Evolutionary conservation across 2,329 filamentous ascomycete genomes (phyloP).

Genomic region (Colletotrichum chlorophyti): DNA sequence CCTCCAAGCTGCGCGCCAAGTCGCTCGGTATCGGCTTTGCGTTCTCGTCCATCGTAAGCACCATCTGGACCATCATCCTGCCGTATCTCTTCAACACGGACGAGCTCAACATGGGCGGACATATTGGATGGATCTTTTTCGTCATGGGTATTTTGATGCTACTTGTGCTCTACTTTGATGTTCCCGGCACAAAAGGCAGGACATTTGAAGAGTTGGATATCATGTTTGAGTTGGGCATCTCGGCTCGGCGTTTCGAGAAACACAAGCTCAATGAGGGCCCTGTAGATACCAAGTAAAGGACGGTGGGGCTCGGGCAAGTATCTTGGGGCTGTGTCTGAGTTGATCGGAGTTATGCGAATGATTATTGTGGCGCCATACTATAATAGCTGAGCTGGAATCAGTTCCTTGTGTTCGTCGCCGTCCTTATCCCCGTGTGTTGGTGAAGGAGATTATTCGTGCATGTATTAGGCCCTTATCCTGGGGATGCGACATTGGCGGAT

Average conservation of each 20-base stretch:
- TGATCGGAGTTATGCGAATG: slow-evolving; percentile 1
- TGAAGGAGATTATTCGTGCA: neutral
- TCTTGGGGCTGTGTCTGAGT: neutral
- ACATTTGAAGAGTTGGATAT: slow-evolving; percentile 41
- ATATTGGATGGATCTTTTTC: slow-evolving; percentile 48
- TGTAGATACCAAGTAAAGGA: slow-evolving; percentile 16
- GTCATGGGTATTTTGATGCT: slow-evolving; percentile 36
- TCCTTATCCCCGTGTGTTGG: neutral
- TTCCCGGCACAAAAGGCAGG: slow-evolving; percentile 37
- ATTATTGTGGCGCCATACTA: too few relatives aligned
- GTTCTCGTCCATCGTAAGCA: slow-evolving; percentile 24
- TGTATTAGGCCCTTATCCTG: slow-evolving; percentile 11
- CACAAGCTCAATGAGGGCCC: slow-evolving; percentile 17
- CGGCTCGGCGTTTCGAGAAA: slow-evolving; percentile 23
- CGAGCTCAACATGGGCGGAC: slow-evolving; percentile 44
- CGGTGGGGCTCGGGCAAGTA: neutral
- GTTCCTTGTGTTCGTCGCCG: neutral
- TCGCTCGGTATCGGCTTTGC: slow-evolving; percentile 21
- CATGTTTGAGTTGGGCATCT: slow-evolving; percentile 30
- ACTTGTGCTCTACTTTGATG: slow-evolving; percentile 36
- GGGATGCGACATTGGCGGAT: neutral
- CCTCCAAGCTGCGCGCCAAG: slow-evolving; percentile 24
- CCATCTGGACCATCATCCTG: slow-evolving; percentile 32
- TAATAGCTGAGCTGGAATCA: neutral
- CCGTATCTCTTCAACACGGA: slow-evolving; percentile 39